Percentiles rank a stretch among this genome's conserved stretches.
These are phyloP conservation scores for Cruciata laevipes DNA, from an alignment of 257 asterid genomes.

Conservation along the genomic window DNA sequence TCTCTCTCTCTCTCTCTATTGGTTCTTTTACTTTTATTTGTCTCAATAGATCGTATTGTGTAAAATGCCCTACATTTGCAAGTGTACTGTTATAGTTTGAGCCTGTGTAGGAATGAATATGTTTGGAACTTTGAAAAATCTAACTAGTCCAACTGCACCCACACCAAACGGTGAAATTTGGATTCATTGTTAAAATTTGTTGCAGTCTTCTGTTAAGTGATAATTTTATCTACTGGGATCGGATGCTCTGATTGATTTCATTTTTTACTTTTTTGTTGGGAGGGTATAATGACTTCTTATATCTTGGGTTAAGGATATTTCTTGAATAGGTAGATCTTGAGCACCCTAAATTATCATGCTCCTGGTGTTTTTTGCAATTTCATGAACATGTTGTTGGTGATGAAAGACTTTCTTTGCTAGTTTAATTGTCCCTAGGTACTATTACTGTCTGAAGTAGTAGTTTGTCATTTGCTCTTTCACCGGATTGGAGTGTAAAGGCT, in stretches of 20 bases:
- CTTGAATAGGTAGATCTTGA: not conserved
- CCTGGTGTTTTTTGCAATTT: not conserved
- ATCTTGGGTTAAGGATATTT: not conserved
- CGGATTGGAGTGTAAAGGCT: conserved; percentile 2
- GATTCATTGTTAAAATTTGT: not conserved
- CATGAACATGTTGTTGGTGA: not conserved
- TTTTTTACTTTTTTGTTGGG: not conserved
- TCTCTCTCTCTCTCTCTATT: not conserved
- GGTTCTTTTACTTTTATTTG: not conserved
- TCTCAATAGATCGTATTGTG: not conserved
- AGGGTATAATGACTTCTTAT: not conserved
- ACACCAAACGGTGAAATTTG: not conserved
- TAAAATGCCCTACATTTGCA: not conserved
- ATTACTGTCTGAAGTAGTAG: not conserved
- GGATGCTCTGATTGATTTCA: not conserved
- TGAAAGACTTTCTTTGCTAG: conserved; percentile 1
- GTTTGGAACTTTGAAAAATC: not conserved
- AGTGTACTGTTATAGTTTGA: not conserved
- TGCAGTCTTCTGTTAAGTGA: not conserved
- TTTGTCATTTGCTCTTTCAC: not conserved
- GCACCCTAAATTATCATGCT: not conserved
- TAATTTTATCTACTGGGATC: not conserved
- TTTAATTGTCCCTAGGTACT: not conserved
- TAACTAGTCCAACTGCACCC: not conserved
- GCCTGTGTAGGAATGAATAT: not conserved